Evolutionary conservation across 2,329 filamentous ascomycete genomes (phyloP), one percentile per base, ranked within the genome.

Genomic region (Botrytis byssoidea): DNA sequence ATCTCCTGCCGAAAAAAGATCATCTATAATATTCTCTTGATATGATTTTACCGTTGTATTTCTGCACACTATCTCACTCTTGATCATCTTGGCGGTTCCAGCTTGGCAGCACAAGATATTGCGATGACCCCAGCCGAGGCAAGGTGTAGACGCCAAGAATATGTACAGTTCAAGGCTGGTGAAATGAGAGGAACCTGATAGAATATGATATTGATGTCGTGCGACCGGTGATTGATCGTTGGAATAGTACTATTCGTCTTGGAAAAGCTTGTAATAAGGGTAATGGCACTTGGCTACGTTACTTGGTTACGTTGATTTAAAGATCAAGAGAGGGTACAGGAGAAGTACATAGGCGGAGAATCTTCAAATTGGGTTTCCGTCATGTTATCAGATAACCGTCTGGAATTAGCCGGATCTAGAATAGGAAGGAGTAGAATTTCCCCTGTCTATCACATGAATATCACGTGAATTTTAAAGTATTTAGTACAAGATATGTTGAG

Each of bases 1-100:
- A 42, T 72, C 71, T 72, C 51, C 71, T 72, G 51, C 51, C 63
- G 20, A 37, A 72, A 68, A 14, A 59, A 69, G 51, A 51, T 40
- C 63, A 35, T 20, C 32, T 40, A 18, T 25, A 66, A 10, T 35
- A 6, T 16, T 37, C 37, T 29, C 37, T 67, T 14, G 12, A 20
- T 42, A 57, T 35, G 37, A 9, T 42, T 32, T 22, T 67, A 12
- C 22, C n/a, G 22, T 35, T 29, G 8, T 35, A 12, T 57, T 57
- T 12, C 40, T 51, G 46, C 59, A 72, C 37, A 66, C 35, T 46
- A 67, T 57, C 61, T 72, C 42, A 22, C 46, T 67, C 35, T 9
- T 29, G 57, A 67, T 59, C 61, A 67, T 59, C 61, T 67, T 67
- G 61, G 70, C 70, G 35, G 37, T 9, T 55, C 25, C 25, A 37